Conservation (phyloP, 352 stramenopile genomes). For the Phytophthora idaei region DNA sequence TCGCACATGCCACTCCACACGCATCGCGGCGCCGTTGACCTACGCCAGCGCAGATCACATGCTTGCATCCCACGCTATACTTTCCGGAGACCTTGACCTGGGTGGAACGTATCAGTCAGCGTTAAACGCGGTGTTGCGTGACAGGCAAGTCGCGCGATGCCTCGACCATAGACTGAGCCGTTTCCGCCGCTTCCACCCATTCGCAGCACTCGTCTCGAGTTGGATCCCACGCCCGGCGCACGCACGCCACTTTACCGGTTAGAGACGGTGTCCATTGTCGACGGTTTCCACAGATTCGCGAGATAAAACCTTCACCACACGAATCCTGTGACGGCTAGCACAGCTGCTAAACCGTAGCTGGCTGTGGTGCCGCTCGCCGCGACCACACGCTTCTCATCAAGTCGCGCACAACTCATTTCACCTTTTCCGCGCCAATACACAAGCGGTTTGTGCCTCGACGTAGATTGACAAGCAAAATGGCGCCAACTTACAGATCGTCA, state of each 20-base stretch:
- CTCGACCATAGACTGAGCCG: constrained; percentile 4
- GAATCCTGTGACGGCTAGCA: constrained; percentile 10
- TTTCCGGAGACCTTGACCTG: constrained; percentile 10
- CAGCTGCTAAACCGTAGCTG: constrained; percentile 17
- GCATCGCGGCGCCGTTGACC: neutral
- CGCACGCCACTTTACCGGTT: constrained; percentile 16
- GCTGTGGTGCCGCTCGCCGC: constrained; percentile 14
- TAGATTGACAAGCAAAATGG: constrained; percentile 14
- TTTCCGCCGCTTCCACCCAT: constrained; percentile 21
- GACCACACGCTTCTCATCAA: constrained; percentile 13
- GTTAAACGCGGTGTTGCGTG: constrained; percentile 23
- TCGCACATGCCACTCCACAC: constrained; percentile 18
- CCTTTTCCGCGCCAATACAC: constrained; percentile 1
- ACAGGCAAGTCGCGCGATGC: constrained; percentile 24
- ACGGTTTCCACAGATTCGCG: constrained; percentile 10
- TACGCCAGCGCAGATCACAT: constrained; percentile 19
- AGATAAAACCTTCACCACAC: constrained; percentile 18
- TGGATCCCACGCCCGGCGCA: constrained; percentile 17
- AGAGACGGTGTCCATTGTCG: constrained; percentile 25
- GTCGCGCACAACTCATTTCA: constrained; percentile 11
- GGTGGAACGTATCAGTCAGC: constrained; percentile 10
- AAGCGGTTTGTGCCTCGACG: neutral
- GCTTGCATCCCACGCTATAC: constrained; percentile 1
- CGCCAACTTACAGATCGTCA: constrained; percentile 9
- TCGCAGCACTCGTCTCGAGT: constrained; percentile 6